phyloP scores from a whole-genome alignment of 2,329 filamentous ascomycete genomes.

The Penicillium verrucosum region DNA sequence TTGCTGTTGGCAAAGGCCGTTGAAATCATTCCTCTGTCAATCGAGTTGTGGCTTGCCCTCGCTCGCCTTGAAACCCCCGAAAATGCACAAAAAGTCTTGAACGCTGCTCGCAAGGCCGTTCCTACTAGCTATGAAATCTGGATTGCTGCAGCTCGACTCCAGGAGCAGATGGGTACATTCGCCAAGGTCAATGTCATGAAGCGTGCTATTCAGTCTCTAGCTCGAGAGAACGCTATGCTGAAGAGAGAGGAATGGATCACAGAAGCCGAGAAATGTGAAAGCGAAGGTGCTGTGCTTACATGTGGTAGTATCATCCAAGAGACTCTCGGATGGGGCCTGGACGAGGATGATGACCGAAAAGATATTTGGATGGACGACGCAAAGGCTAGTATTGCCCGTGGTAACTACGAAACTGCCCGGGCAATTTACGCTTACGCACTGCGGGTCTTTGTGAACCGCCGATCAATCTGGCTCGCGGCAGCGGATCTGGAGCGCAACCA shows the following conservation, averaged over 20 bases:
- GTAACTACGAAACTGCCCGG: slow-evolving; percentile 82
- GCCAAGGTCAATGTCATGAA: slow-evolving; percentile 90
- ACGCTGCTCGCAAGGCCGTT: slow-evolving; percentile 88
- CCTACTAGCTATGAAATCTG: slow-evolving; percentile 94
- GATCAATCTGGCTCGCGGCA: slow-evolving; percentile 83
- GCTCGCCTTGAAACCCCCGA: slow-evolving; percentile 85
- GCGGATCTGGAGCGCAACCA: slow-evolving; percentile 89
- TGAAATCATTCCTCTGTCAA: slow-evolving; percentile 87
- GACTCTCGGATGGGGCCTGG: slow-evolving; percentile 86
- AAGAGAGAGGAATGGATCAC: slow-evolving; percentile 96
- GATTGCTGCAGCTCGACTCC: slow-evolving; percentile 87
- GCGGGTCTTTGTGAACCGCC: slow-evolving; percentile 83
- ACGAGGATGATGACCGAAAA: slow-evolving; percentile 94
- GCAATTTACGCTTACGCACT: slow-evolving; percentile 92
- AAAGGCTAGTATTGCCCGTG: slow-evolving; percentile 72
- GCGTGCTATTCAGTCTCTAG: slow-evolving; percentile 81
- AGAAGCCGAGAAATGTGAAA: slow-evolving; percentile 91
- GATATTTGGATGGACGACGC: slow-evolving; percentile 96
- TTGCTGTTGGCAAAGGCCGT: slow-evolving; percentile 91
- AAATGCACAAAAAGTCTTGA: slow-evolving; percentile 91
- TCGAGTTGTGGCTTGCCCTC: slow-evolving; percentile 92
- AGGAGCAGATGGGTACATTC: slow-evolving; percentile 81
- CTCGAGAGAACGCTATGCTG: slow-evolving; percentile 90
- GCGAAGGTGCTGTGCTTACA: slow-evolving; percentile 81
- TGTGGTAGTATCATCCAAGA: slow-evolving; percentile 87